Base-by-base conservation (phyloP, 202 grass and related monocot genomes). In the Saccharum hybrid region DNA sequence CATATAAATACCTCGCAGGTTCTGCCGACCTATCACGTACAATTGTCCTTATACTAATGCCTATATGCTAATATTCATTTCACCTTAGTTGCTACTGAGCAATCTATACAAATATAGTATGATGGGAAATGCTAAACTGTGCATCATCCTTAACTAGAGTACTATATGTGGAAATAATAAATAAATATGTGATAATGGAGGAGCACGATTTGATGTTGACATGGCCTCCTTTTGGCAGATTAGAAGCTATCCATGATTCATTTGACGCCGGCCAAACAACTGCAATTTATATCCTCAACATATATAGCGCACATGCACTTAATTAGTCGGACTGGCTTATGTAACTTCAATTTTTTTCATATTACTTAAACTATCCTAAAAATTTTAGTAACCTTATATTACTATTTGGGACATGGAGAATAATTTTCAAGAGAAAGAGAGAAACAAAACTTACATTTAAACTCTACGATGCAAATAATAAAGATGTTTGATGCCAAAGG, bases 111-210 rank as follows among this genome's bases (percentile, higher is more conserved):
- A n/a, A 71, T 36, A 45, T 62, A 85, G 65, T 33, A 38, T 41
- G 23, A n/a, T 42, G 15, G 7, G 3, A 61, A 62, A 68, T 43
- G 5, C 41, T 59, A 40, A 66, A 60, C 14, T 9, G 7, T 43
- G 28, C 21, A 61, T 23, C 33, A 81, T 71, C 49, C 12, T 59
- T 68, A 68, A 70, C 49, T 40, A 42, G 8, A 70, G 37, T 81
- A 61, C 51, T n/a, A 61, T 71, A 71, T 81, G 8, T 71, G 16
- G 79, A 69, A 81, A 71, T 54, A 4, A 36, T 4, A 45, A 60
- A 60, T 31, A 5, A 60, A 42, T 72, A 70, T 41, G 43, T 71
- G 66, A 16, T 71, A 46, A 23, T 72, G 67, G 79, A 61, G 22
- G 8, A 61, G 15, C 38, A 30, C 18, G 21, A 71, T 36, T 70